A percentile compares a stretch with the other conserved stretches of the same genome.
Conservation (phyloP, 2,329 filamentous ascomycete species). For the Arthroderma sp. region DNA sequence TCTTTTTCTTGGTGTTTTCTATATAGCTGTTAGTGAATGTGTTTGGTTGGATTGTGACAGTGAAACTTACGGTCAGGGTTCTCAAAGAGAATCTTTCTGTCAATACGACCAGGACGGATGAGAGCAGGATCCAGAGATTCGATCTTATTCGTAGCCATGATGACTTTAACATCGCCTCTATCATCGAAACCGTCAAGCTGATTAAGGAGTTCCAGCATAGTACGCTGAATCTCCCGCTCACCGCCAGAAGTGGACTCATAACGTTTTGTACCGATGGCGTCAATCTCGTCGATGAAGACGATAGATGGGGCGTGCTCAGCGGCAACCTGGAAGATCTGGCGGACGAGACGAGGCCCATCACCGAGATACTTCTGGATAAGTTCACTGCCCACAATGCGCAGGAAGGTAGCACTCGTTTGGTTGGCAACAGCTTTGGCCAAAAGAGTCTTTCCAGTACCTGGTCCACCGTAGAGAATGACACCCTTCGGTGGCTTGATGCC, state of each 20-base stretch:
- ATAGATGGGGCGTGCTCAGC: conserved; percentile 94
- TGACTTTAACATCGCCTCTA: conserved; percentile 95
- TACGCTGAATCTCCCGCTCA: conserved; percentile 93
- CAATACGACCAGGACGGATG: conserved; percentile 93
- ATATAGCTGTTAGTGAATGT: conserved; percentile 16
- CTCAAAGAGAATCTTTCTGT: conserved; percentile 84
- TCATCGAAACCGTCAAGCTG: conserved; percentile 98
- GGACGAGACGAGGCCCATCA: conserved; percentile 85
- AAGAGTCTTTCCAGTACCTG: conserved; percentile 91
- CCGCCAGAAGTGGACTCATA: conserved; percentile 96
- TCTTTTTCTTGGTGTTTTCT: conserved; percentile 92
- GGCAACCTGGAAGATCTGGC: conserved; percentile 81
- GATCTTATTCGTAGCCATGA: conserved; percentile 99
- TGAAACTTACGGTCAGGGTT: conserved; percentile 52
- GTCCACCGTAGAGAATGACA: conserved; percentile 95
- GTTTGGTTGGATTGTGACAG: background rate
- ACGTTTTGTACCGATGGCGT: conserved; percentile 96
- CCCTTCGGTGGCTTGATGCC: conserved; percentile 99
- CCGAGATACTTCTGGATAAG: conserved; percentile 98
- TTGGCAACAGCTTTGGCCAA: conserved; percentile 96
- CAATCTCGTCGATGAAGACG: conserved; percentile 98
- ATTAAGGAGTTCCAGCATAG: conserved; percentile 96
- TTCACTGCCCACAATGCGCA: conserved; percentile 93
- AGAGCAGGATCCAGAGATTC: conserved; percentile 91
- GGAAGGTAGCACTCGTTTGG: conserved; percentile 95